A percentile compares a stretch with the other conserved stretches of the same genome.
These are phyloP conservation scores for Tephrocybe rancida DNA, from an alignment of 768 basidiomycete species.

Conservation along the genomic window DNA sequence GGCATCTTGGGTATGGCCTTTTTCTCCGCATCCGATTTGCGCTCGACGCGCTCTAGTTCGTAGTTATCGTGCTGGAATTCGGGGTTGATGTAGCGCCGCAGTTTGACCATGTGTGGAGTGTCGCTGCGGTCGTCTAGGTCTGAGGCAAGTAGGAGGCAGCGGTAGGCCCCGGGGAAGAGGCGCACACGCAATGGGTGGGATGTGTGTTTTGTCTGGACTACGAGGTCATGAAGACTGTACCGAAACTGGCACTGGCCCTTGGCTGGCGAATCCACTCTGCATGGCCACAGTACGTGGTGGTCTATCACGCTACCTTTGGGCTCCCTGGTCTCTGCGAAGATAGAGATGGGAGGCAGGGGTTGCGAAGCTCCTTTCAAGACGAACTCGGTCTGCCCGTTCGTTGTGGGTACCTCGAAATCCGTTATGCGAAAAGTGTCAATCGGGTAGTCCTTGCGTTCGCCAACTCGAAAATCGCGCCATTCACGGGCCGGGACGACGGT, in stretches of 20 bases:
- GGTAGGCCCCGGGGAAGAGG: slow-evolving; percentile 45
- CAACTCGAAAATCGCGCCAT: slow-evolving; percentile 27
- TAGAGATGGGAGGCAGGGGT: slow-evolving; percentile 40
- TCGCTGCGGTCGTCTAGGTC: slow-evolving; percentile 31
- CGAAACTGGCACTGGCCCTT: slow-evolving; percentile 12
- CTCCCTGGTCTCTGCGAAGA: slow-evolving; percentile 32
- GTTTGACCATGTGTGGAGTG: slow-evolving; percentile 32
- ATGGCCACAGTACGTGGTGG: slow-evolving; percentile 37
- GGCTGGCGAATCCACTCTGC: slow-evolving; percentile 11
- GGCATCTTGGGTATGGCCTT: slow-evolving; percentile 23
- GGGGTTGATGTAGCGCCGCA: slow-evolving; percentile 42
- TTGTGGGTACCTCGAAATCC: slow-evolving; percentile 36
- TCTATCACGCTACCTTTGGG: slow-evolving; percentile 33
- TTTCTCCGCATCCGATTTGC: slow-evolving; percentile 15
- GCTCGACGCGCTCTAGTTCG: slow-evolving; percentile 7
- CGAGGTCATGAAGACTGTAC: slow-evolving; percentile 23
- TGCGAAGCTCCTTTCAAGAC: slow-evolving; percentile 21
- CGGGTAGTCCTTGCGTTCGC: slow-evolving; percentile 18
- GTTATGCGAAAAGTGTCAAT: slow-evolving; percentile 36
- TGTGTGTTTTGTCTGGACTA: slow-evolving; percentile 25
- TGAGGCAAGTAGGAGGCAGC: slow-evolving; percentile 43
- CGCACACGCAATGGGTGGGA: slow-evolving; percentile 26
- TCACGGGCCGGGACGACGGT: not conserved
- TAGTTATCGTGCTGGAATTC: slow-evolving; percentile 17
- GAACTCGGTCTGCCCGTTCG: slow-evolving; percentile 29